Percentiles rank a stretch among this genome's conserved stretches.
These are phyloP conservation scores for Trichoderma koningii DNA, from an alignment of 2,329 filamentous ascomycete species.

Conservation along the genomic window DNA sequence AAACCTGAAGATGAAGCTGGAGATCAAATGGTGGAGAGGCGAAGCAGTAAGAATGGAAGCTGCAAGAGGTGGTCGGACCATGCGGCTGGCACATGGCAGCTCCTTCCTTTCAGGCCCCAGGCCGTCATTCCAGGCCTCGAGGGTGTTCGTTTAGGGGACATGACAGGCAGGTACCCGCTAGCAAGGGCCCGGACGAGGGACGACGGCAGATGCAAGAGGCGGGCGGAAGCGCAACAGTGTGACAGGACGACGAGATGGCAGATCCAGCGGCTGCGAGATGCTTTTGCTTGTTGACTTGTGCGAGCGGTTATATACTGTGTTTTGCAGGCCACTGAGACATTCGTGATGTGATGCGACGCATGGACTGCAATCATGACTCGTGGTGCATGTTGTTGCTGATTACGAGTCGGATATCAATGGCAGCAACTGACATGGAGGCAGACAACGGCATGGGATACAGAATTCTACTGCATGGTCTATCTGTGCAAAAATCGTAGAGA, in stretches of 20 bases:
- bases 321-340: not conserved
- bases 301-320: no score
- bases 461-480: no score
- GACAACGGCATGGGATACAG: no score
- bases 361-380: no score
- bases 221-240: not conserved
- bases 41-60: not conserved
- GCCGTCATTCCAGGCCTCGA: not conserved
- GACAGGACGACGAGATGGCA: no score
- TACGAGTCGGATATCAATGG: not conserved
- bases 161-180: slow-evolving; percentile 21
- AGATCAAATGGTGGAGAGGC: not conserved
- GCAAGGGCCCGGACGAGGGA: not conserved
- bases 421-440: not conserved
- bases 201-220: not conserved
- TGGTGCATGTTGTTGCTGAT: not conserved
- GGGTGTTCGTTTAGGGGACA: slow-evolving; percentile 23
- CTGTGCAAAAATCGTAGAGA: no score
- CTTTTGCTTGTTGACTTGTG: not conserved
- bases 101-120: not conserved
- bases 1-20: no score
- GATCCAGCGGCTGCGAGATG: no score
- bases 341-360: no score
- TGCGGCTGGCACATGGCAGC: slow-evolving; percentile 27
- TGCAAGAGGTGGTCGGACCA: slow-evolving; percentile 17